phyloP scores from a whole-genome alignment of 441 rosid genomes.

The Hura crepitans region DNA sequence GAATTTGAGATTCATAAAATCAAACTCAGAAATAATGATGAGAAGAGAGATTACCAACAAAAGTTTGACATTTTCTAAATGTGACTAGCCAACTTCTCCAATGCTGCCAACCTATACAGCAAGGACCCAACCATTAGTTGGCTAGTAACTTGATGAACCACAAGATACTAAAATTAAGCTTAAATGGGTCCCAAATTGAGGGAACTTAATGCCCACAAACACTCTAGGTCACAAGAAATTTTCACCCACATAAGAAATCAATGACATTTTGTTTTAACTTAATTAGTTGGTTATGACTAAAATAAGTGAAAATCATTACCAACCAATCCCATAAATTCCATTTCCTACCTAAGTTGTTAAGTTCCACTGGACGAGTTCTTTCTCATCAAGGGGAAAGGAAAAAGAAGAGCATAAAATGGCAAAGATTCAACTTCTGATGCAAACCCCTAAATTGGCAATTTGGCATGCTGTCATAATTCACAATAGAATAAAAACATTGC shows the following conservation, averaged over 20 bases:
- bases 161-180: neutral
- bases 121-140: slow-evolving; percentile 19
- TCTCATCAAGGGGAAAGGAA: neutral
- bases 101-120: neutral
- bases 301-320: neutral
- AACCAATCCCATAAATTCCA: neutral
- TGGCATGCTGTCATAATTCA: neutral
- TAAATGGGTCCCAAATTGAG: neutral
- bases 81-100: slow-evolving; percentile 14
- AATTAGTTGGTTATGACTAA: neutral
- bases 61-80: neutral
- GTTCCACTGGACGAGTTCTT: neutral
- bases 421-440: neutral
- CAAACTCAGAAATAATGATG: neutral
- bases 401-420: neutral
- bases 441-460: neutral
- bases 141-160: neutral
- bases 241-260: neutral
- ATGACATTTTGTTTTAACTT: neutral
- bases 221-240: neutral
- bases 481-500: neutral
- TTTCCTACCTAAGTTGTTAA: neutral
- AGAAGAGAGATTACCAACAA: neutral
- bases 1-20: neutral
- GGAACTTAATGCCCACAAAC: neutral